Evolutionary conservation across 768 basidiomycete species (phyloP), one percentile per base, ranked within the genome.

Genomic region (Lactarius hatsudake): DNA sequence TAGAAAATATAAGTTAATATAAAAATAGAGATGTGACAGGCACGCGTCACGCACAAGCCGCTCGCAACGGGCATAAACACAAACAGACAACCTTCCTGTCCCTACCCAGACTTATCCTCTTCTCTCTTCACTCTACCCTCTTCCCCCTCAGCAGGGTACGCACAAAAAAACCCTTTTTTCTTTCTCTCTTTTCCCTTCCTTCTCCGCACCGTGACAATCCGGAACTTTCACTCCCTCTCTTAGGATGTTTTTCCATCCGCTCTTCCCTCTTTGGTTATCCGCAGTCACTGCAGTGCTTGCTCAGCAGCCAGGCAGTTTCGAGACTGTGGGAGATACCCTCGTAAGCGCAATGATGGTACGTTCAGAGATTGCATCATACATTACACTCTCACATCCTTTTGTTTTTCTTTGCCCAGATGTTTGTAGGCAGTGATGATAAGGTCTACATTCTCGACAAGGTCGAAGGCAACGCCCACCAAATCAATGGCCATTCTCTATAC

Each of bases 391-490:
- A 9, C 5, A n/a, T 3, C 12, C 26, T 2, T 54, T 59, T 62
- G 15, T 23, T 38, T 2, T 36, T 4, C 56, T 7, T n/a, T 23
- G 5, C 36, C 12, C 73, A 90, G 90, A 86, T 90, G 85, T 93
- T 94, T 75, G 78, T 94, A 61, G 93, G 91, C 38, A 91, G 88
- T 69, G 79, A 83, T 8, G 80, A 92, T 71, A 92, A 87, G 75
- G 89, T 96, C 40, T 96, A 95, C 77, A 90, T 95, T 26, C 79
- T 95, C n/a, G 94, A 97, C 81, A 97, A 97, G 79, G 86, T 88
- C 1, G 92, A 94, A 74, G 86, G 85, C 38, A 94, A 95, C 74
- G 81, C 81, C 3, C 83, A 84, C 4, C 77, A 81, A 71, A 81
- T 94, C 67, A 80, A 83, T 66, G 86, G 84, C 1, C 91, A 92